Evolutionary conservation across 1,284 basidiomycete species (phyloP).

Genomic region (Sutorius eximius): DNA sequence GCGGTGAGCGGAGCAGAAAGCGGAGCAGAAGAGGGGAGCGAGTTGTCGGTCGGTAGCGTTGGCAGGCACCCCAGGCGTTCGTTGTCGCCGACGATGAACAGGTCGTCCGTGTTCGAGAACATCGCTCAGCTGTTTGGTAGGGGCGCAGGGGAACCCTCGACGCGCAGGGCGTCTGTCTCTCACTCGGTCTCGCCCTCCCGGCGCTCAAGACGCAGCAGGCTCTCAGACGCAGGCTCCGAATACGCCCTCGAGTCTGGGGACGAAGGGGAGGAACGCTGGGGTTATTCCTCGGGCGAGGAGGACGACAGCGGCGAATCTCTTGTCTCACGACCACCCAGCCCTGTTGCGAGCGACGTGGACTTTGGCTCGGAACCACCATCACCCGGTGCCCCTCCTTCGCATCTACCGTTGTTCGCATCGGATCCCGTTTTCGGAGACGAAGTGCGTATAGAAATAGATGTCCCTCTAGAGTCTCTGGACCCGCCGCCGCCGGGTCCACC

Average conservation of each 20-base stretch:
- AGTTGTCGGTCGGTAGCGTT: conserved; percentile 22
- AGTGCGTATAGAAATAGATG: conserved; percentile 76
- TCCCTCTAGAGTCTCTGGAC: conserved; percentile 55
- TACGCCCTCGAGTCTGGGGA: conserved; percentile 54
- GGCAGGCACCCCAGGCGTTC: conserved; percentile 34
- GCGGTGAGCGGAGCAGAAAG: conserved; percentile 22
- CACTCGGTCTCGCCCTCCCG: conserved; percentile 52
- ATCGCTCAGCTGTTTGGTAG: conserved; percentile 70
- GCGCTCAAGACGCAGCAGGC: conserved; percentile 52
- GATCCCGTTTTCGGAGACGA: conserved; percentile 82
- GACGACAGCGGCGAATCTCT: conserved; percentile 40
- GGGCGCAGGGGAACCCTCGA: conserved; percentile 40
- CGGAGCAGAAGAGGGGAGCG: conserved; percentile 28
- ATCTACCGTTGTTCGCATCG: conserved; percentile 64
- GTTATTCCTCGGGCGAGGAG: conserved; percentile 76
- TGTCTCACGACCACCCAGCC: conserved; percentile 34
- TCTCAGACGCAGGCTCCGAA: conserved; percentile 60
- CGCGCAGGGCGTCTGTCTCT: conserved; percentile 55
- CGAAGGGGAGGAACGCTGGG: conserved; percentile 69
- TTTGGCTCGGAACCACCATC: conserved; percentile 70
- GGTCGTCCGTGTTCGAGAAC: conserved; percentile 63
- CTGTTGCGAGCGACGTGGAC: conserved; percentile 57
- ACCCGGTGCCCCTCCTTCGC: conserved; percentile 44
- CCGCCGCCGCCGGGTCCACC: conserved; percentile 75
- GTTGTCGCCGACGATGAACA: conserved; percentile 43